phyloP scores from a whole-genome alignment of 2,329 filamentous ascomycete genomes.

The Beauveria varroae region DNA sequence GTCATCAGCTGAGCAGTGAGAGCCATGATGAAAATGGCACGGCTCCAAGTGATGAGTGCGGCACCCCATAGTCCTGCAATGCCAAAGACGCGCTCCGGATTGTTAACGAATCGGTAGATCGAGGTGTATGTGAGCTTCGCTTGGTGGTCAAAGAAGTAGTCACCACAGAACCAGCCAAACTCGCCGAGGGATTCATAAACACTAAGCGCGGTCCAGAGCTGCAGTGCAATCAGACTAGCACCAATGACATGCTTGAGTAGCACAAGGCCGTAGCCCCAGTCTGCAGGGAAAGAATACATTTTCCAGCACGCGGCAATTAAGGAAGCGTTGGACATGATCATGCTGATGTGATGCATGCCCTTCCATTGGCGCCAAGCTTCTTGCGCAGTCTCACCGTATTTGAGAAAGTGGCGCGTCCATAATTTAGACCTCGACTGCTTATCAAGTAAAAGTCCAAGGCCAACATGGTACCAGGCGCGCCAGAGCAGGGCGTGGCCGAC shows the following conservation, averaged over 20 bases:
- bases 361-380: conserved; percentile 99
- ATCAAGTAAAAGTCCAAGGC: conserved; percentile 77
- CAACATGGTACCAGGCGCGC: conserved; percentile 87
- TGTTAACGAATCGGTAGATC: conserved; percentile 97
- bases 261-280: conserved; percentile 82
- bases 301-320: conserved; percentile 94
- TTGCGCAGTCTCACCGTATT: conserved; percentile 81
- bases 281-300: conserved; percentile 79
- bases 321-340: conserved; percentile 80
- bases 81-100: conserved; percentile 89
- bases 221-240: conserved; percentile 69
- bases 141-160: conserved; percentile 92
- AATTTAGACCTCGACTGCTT: conserved; percentile 83
- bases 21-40: conserved; percentile 78
- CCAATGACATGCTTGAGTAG: conserved; percentile 84
- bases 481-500: conserved; percentile 72
- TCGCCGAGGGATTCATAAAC: conserved; percentile 95
- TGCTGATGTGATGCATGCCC: conserved; percentile 86
- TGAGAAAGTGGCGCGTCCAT: conserved; percentile 97
- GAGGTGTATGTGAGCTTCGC: conserved; percentile 88
- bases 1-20: conserved; percentile 79
- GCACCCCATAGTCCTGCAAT: conserved; percentile 94
- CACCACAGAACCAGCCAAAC: conserved; percentile 98
- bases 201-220: conserved; percentile 86
- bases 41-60: conserved; percentile 86